A percentile compares a stretch with the other conserved stretches of the same genome.
These are phyloP conservation scores for Fragaria nilgerrensis DNA, from an alignment of 306 rosid genomes.

Conservation along the genomic window DNA sequence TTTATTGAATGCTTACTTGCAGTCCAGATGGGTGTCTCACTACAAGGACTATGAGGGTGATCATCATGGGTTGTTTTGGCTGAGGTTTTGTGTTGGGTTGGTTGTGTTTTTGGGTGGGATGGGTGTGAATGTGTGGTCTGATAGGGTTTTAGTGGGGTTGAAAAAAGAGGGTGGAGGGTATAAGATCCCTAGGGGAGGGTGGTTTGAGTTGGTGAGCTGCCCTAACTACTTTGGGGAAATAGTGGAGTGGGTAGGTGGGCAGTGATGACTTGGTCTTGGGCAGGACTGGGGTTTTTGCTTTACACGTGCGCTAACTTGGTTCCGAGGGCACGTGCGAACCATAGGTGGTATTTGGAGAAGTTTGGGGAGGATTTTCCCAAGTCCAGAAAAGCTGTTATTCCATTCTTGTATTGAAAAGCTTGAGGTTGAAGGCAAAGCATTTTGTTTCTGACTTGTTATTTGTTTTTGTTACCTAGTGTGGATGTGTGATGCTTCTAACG, in stretches of 20 bases:
- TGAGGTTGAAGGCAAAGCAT: neutral
- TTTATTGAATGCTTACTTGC: conserved; percentile 57
- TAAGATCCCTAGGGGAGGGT: conserved; percentile 62
- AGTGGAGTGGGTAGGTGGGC: conserved; percentile 86
- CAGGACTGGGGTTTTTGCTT: conserved; percentile 55
- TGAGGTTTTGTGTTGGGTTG: conserved; percentile 34
- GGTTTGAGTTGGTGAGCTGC: conserved; percentile 68
- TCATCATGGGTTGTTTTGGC: conserved; percentile 46
- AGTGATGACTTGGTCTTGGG: conserved; percentile 75
- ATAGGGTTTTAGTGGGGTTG: conserved; percentile 52
- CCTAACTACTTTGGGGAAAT: conserved; percentile 82
- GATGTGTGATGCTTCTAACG: neutral
- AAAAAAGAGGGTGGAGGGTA: conserved; percentile 66
- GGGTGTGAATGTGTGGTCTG: conserved; percentile 63
- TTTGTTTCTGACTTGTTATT: neutral
- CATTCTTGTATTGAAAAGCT: conserved; percentile 57
- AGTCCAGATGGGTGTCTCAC: conserved; percentile 61
- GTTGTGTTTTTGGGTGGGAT: conserved; percentile 51
- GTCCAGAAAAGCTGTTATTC: conserved; percentile 64
- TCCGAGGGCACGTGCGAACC: conserved; percentile 74
- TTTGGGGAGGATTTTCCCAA: conserved; percentile 80
- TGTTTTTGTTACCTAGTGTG: neutral
- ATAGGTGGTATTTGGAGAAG: conserved; percentile 72
- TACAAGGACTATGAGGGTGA: conserved; percentile 38
- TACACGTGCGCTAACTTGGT: conserved; percentile 77